Base-by-base conservation (phyloP, 164 flowering plant genomes). In the Magnolia changhungtana region DNA sequence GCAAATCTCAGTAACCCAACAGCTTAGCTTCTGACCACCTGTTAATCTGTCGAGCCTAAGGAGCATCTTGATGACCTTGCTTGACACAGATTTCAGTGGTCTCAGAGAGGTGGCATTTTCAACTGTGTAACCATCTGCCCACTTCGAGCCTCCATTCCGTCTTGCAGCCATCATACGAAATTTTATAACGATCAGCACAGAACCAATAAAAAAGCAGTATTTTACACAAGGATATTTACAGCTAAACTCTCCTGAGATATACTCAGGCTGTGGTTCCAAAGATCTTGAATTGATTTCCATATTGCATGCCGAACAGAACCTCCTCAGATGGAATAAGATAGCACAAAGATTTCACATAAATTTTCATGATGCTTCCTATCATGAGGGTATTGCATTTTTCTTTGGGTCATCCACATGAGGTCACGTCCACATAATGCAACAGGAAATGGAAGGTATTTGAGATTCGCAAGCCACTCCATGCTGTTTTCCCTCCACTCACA, bases 401-500 rank as follows among this genome's bases (percentile, higher is more conserved):
- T 10, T 55, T 16, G 16, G 18, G 61, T 55, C 61, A 55, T 55
- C 61, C 61, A 55, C 18, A 16, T 10, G 61, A 55, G 18, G 61
- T 55, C 61, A 16, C 61, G 16, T 13, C 61, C 61, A 37, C 45
- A 37, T 37, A 55, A 55, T 55, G 18, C 13, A 16, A 10, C 61
- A 65, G 7, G 29, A 10, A 10, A 20, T 65, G 31, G 71, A 18
- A 14, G 27, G 27, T 3, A 29, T 31, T 29, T 67, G 50, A 29
- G 29, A 50, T 49, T 20, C 19, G 50, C 50, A 49, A 50, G 71
- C 19, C 20, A 31, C 68, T 24, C 18, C 45, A 67, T 14, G 19
- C 58, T 49, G 8, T 21, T 50, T 23, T n/a, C 20, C 50, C 18
- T 75, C 31, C 27, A 51, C 50, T 86, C 84, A 92, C 70, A 95